phyloP scores from a whole-genome alignment of 2,329 filamentous ascomycete genomes.

The Sordariomycetes sp. region DNA sequence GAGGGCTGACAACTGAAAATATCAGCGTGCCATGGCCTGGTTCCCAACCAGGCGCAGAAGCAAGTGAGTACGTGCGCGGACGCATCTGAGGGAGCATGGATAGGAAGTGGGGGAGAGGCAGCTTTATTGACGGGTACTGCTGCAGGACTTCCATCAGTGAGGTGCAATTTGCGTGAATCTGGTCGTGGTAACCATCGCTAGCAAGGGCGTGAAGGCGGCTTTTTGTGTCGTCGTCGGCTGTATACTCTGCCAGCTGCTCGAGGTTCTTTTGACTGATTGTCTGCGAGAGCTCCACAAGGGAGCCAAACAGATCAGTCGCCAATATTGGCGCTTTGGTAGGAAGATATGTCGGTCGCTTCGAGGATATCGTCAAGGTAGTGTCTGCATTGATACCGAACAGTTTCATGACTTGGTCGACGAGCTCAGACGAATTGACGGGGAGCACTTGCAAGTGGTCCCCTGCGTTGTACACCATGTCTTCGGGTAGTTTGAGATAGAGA shows the following conservation, averaged over 20 bases:
- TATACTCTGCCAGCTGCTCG: too few relatives aligned
- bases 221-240: too few relatives aligned
- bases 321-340: constrained; percentile 45
- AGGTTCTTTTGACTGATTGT: constrained; percentile 57
- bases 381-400: constrained; percentile 58
- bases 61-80: constrained; percentile 44
- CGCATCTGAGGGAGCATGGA: constrained; percentile 55
- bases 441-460: constrained; percentile 65
- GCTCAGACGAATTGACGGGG: constrained; percentile 52
- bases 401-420: constrained; percentile 48
- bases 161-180: too few relatives aligned
- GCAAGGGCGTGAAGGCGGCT: too few relatives aligned
- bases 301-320: constrained; percentile 49
- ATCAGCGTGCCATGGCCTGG: constrained; percentile 46
- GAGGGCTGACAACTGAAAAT: too few relatives aligned
- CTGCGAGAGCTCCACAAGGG: constrained; percentile 61
- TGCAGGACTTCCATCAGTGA: constrained; percentile 55
- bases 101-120: constrained; percentile 51
- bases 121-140: constrained; percentile 34
- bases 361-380: constrained; percentile 38
- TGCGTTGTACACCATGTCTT: constrained; percentile 48
- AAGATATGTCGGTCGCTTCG: constrained; percentile 34
- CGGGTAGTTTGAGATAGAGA: constrained; percentile 53
- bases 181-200: too few relatives aligned
- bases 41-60: constrained; percentile 53